These are phyloP conservation scores for Trichoderma orchidacearum DNA, from an alignment of 495 filamentous ascomycete species.

Conservation along the genomic window DNA sequence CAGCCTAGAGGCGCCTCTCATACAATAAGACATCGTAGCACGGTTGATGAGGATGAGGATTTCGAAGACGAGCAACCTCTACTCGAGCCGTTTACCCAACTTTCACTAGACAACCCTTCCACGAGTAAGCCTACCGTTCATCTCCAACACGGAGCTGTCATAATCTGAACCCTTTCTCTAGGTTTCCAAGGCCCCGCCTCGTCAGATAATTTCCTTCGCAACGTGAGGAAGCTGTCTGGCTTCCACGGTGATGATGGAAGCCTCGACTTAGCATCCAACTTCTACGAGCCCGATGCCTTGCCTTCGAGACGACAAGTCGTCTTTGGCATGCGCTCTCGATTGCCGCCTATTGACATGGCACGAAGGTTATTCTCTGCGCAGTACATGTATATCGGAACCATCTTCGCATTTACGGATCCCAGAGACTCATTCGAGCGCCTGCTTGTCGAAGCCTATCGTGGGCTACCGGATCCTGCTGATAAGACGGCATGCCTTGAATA, in stretches of 20 bases:
- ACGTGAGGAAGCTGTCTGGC: slow-evolving; percentile 8
- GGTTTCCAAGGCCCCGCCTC: slow-evolving; percentile 11
- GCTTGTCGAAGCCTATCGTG: slow-evolving; percentile 21
- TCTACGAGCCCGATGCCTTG: slow-evolving; percentile 10
- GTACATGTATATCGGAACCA: slow-evolving; percentile 38
- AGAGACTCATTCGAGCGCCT: slow-evolving; percentile 24
- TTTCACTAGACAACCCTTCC: slow-evolving; percentile 7
- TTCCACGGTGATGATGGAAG: slow-evolving; percentile 7
- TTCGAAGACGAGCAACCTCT: slow-evolving; percentile 9
- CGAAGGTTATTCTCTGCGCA: slow-evolving; percentile 33
- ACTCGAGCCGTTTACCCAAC: slow-evolving; percentile 10
- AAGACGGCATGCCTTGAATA: slow-evolving; percentile 11
- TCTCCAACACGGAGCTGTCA: too few relatives aligned
- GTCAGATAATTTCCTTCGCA: slow-evolving; percentile 10
- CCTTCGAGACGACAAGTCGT: slow-evolving; percentile 7
- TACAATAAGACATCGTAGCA: background rate
- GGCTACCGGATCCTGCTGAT: slow-evolving; percentile 11
- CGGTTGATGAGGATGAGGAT: slow-evolving; percentile 9
- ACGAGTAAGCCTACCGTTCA: background rate
- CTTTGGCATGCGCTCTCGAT: slow-evolving; percentile 5
- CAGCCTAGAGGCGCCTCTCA: background rate
- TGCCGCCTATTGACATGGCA: slow-evolving; percentile 30
- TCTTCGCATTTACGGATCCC: slow-evolving; percentile 33
- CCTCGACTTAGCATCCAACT: slow-evolving; percentile 7
- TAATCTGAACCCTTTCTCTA: background rate